Percentiles rank a stretch among this genome's conserved stretches.
Evolutionary conservation across 306 rosid species (phyloP).

Genomic region (Oemleria cerasiformis): DNA sequence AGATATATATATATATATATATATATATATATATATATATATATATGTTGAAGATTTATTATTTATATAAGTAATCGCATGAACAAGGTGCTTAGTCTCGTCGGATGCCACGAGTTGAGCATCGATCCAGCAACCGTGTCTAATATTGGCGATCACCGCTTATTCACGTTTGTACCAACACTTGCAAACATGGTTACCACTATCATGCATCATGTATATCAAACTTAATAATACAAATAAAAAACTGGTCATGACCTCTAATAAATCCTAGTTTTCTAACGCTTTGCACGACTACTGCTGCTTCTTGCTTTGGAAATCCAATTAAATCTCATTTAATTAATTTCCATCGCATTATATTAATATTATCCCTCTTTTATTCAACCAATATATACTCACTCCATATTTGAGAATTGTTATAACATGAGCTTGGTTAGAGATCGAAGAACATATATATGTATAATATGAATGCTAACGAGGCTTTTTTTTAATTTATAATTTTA

Average conservation of each 20-base stretch:
- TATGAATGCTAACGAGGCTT: not conserved
- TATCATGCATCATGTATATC: not conserved
- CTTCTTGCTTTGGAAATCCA: not conserved
- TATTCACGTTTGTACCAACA: constrained; percentile 8
- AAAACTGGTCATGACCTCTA: constrained; percentile 18
- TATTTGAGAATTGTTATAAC: not conserved
- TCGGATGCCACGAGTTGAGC: constrained; percentile 17
- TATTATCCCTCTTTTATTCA: not conserved
- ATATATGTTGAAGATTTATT: too few relatives aligned
- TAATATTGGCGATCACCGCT: not conserved
- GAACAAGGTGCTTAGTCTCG: constrained; percentile 15
- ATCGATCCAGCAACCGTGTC: constrained; percentile 20
- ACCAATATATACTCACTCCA: not conserved
- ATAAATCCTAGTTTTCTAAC: not conserved
- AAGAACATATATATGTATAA: too few relatives aligned
- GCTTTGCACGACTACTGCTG: constrained; percentile 8
- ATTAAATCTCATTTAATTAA: not conserved
- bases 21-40: too few relatives aligned
- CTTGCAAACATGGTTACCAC: constrained; percentile 17
- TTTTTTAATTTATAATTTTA: not conserved
- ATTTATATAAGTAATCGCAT: too few relatives aligned
- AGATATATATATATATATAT: too few relatives aligned
- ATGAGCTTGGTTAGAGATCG: not conserved
- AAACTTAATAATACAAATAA: too few relatives aligned
- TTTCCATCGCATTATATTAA: not conserved